Conservation (phyloP, 306 rosid genomes). For the Quercus dentata region DNA sequence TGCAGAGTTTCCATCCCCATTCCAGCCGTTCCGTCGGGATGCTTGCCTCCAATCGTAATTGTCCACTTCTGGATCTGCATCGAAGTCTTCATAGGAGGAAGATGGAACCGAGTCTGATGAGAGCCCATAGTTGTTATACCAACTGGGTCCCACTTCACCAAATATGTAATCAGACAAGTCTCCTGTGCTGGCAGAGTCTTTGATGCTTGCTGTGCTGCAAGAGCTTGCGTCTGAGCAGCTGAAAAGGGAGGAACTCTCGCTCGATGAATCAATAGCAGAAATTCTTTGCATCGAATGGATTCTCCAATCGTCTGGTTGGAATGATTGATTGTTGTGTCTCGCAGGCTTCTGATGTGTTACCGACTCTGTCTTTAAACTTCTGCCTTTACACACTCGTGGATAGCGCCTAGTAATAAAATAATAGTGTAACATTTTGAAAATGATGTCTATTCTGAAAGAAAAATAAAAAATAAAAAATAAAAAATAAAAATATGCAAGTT, state of each 20-base stretch:
- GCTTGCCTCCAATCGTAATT: conserved; percentile 26
- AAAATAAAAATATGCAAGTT: neutral
- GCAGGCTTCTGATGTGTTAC: conserved; percentile 35
- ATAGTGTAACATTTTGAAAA: neutral
- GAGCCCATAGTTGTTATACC: conserved; percentile 41
- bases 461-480: too few relatives aligned
- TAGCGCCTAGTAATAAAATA: conserved; percentile 36
- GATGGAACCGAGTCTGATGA: conserved; percentile 32
- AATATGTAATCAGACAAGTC: conserved; percentile 71
- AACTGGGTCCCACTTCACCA: conserved; percentile 49
- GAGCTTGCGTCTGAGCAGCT: conserved; percentile 76
- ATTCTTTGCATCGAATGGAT: conserved; percentile 28
- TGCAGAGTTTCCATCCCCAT: conserved; percentile 35
- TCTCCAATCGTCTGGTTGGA: conserved; percentile 51
- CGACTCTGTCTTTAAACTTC: conserved; percentile 37
- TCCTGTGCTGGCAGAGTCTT: conserved; percentile 55
- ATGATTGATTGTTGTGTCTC: conserved; percentile 24
- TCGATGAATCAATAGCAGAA: conserved; percentile 44
- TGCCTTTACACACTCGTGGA: conserved; percentile 42
- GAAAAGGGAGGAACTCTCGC: conserved; percentile 74
- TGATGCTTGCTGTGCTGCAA: conserved; percentile 69
- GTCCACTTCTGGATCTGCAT: conserved; percentile 32
- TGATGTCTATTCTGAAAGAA: neutral
- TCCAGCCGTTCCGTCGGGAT: neutral
- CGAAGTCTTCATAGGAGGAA: conserved; percentile 38